These are phyloP conservation scores for Trematosphaeria pertusa DNA, from an alignment of 2,329 filamentous ascomycete genomes.

Conservation along the genomic window DNA sequence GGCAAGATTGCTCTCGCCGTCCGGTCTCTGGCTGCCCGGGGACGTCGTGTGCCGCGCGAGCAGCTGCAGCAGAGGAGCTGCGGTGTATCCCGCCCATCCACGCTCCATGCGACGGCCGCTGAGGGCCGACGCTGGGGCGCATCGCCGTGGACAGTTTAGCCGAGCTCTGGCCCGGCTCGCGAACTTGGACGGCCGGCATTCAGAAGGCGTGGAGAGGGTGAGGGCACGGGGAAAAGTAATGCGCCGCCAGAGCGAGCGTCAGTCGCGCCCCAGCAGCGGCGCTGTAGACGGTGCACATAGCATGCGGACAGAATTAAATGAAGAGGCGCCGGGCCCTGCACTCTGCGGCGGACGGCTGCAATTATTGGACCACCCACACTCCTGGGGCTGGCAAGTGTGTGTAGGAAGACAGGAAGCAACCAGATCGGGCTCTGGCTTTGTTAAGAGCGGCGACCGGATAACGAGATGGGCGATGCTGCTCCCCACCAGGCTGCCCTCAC, in stretches of 20 bases:
- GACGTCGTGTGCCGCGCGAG: background rate
- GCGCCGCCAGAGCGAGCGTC: constrained; percentile 2
- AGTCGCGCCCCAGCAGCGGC: background rate
- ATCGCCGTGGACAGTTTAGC: constrained; percentile 8
- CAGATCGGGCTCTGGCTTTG: constrained; percentile 24
- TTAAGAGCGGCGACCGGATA: constrained; percentile 16
- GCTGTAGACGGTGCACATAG: background rate
- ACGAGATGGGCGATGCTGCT: constrained; percentile 5
- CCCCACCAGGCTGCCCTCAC: constrained; percentile 6
- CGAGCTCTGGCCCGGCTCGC: constrained; percentile 10
- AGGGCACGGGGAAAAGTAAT: constrained; percentile 10
- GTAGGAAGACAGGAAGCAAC: constrained; percentile 19
- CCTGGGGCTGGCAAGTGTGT: constrained; percentile 15
- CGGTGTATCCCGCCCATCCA: too few species aligned
- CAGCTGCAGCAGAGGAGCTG: too few species aligned
- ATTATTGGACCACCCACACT: constrained; percentile 18
- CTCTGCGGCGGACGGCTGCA: constrained; percentile 3
- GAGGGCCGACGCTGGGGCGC: background rate
- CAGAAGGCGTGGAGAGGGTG: constrained; percentile 8
- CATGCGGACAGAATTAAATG: constrained; percentile 5
- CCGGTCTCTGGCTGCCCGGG: constrained; percentile 7
- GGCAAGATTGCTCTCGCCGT: constrained; percentile 17
- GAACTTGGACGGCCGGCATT: constrained; percentile 8
- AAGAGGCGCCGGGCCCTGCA: constrained; percentile 14
- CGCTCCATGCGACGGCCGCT: too few species aligned